A percentile compares a stretch with the other conserved stretches of the same genome.
phyloP scores from a whole-genome alignment of 2,329 filamentous ascomycete genomes.

The Aspergillus novoparasiticus region DNA sequence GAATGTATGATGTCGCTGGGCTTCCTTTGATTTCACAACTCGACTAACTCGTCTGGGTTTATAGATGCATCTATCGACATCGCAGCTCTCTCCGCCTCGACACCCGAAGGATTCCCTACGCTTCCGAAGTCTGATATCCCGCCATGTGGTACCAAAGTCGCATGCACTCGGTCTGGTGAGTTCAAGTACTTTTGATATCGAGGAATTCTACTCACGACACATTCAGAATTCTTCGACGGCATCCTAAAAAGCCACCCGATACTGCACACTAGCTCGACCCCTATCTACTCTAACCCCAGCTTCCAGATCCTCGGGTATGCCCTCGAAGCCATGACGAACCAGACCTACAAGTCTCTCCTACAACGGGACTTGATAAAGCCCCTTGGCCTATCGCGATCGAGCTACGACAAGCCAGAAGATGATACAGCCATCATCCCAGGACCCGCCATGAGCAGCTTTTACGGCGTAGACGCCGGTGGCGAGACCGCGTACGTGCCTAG shows the following conservation, averaged over 20 bases:
- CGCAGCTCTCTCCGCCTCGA: neutral
- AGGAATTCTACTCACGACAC: no score
- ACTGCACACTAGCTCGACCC: conserved; percentile 45
- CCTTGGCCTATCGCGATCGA: neutral
- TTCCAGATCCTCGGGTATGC: conserved; percentile 40
- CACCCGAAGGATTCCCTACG: neutral
- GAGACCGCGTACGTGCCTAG: neutral
- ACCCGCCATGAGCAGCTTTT: neutral
- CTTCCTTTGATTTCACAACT: neutral
- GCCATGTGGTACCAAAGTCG: neutral
- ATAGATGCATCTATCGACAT: neutral
- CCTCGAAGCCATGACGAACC: conserved; percentile 46
- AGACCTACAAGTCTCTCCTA: conserved; percentile 40
- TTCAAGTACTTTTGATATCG: neutral
- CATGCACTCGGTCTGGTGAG: neutral
- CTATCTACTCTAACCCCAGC: conserved; percentile 53
- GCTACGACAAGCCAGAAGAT: neutral
- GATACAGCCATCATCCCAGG: neutral
- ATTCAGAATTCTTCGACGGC: conserved; percentile 8
- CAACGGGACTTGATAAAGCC: conserved; percentile 42
- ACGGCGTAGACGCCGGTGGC: neutral
- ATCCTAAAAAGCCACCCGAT: conserved; percentile 37
- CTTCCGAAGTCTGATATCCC: neutral
- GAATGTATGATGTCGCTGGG: neutral
- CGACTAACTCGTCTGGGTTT: neutral